These are phyloP conservation scores for Fusarium napiforme DNA, from an alignment of 2,329 filamentous ascomycete genomes.

Conservation along the genomic window DNA sequence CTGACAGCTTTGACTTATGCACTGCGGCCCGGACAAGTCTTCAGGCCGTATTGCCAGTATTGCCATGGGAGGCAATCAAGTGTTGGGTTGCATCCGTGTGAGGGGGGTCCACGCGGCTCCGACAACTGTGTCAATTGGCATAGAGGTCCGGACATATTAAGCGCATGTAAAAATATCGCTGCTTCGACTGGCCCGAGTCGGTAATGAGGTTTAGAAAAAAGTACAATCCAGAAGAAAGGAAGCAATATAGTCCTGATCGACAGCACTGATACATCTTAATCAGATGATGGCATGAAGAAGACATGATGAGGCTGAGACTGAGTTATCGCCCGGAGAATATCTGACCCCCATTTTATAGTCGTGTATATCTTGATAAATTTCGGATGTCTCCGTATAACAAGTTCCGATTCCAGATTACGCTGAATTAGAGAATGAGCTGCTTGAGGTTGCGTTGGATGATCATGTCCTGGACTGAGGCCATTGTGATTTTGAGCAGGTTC, in stretches of 20 bases:
- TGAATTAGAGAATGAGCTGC: constrained; percentile 68
- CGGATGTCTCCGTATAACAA: neutral
- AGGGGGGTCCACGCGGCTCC: neutral
- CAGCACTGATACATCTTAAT: neutral
- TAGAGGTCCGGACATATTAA: constrained; percentile 8
- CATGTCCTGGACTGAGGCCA: constrained; percentile 88
- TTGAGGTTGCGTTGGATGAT: constrained; percentile 87
- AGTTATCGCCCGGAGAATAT: neutral
- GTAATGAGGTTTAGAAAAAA: neutral
- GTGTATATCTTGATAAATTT: constrained; percentile 4
- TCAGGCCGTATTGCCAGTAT: neutral
- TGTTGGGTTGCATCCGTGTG: neutral
- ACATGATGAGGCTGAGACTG: neutral
- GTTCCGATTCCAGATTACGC: neutral
- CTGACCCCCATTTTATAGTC: constrained; percentile 1
- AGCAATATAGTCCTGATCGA: neutral
- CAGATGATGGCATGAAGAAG: neutral
- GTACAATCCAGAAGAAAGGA: constrained; percentile 7
- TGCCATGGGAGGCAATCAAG: neutral
- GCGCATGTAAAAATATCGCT: constrained; percentile 1
- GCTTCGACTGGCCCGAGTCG: constrained; percentile 4
- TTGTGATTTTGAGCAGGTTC: constrained; percentile 85
- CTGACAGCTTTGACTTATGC: constrained; percentile 11
- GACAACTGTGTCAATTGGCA: neutral
- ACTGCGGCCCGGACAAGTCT: neutral